Percentiles rank a stretch among this genome's conserved stretches.
These are phyloP conservation scores for Friedmanniomyces simplex DNA, from an alignment of 495 filamentous ascomycete species.

Conservation along the genomic window DNA sequence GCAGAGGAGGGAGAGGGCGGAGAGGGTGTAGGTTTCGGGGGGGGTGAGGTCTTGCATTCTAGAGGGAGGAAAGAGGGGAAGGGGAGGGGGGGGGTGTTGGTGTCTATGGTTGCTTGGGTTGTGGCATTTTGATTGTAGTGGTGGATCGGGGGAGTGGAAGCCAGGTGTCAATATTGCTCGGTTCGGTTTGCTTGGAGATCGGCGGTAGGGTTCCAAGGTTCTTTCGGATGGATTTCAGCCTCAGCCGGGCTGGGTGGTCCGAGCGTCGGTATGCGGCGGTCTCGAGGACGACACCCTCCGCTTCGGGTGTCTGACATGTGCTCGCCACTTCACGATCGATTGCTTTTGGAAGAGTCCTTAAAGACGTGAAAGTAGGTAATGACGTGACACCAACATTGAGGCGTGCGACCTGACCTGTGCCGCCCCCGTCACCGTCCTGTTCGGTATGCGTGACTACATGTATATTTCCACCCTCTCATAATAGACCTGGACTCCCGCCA, in stretches of 20 bases:
- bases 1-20: constrained; percentile 57
- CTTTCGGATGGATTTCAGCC: not conserved
- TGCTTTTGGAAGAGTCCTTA: too few species aligned
- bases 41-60: constrained; percentile 42
- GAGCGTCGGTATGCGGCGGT: too few species aligned
- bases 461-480: not conserved
- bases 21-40: constrained; percentile 60
- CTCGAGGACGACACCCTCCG: too few species aligned
- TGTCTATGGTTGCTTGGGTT: not conserved
- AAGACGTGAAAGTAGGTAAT: too few species aligned
- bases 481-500: not conserved
- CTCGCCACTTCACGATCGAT: too few species aligned
- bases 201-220: not conserved
- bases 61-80: too few species aligned
- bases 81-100: too few species aligned
- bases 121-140: not conserved
- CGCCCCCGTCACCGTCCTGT: too few species aligned
- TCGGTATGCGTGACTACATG: too few species aligned
- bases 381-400: too few species aligned
- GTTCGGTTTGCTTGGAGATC: not conserved
- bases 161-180: not conserved
- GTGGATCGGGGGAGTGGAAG: not conserved
- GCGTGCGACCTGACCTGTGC: too few species aligned
- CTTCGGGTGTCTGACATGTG: too few species aligned
- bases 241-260: not conserved